Base-by-base conservation (phyloP, 148 eudicot species). In the Amaranthus hypochondriacus region DNA sequence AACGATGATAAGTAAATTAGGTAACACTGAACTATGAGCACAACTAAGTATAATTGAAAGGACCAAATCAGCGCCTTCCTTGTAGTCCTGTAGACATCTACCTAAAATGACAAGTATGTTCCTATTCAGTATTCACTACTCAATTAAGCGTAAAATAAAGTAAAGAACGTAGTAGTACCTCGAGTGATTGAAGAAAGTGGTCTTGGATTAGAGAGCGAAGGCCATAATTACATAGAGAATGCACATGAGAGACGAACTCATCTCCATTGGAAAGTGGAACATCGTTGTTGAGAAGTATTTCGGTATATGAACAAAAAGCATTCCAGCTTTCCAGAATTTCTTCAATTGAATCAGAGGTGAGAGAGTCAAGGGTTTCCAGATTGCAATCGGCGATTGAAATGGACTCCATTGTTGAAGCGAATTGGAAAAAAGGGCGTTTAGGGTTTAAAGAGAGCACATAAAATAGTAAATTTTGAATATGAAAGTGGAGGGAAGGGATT, bases 261-360 rank as follows among this genome's bases (percentile, higher is more conserved):
- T 86, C 68, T 18, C 75, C 81, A 63, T 75, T 64, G 3, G 88
- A 86, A 15, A 81, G 71, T 75, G 84, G 84, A 54, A 72, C 87
- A 4, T 72, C 52, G 60, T 82, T 84, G 14, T 83, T 69, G 8
- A 94, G 70, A 57, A 94, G 76, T 12, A 86, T 61, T 69, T 87
- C 93, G 0, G 90, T 80, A 49, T 71, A 77, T 14, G 79, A 81
- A 83, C 96, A 89, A 69, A 88, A 91, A 39, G 78, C 82, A 48
- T 75, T 76, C 98, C 97, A 94, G 80, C 79, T 82, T 13, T 84
- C 84, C 50, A 72, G 3, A 13, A 94, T 85, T 66, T 91, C 91
- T 28, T 76, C 74, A 53, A 89, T 73, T 15, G 86, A 78, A 68
- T 80, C 79, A 7, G 71, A 70, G 10, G 59, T 59, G 7, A 91